Base-by-base conservation (phyloP, 1,139 yeast species). In the Taiozyma sp. region DNA sequence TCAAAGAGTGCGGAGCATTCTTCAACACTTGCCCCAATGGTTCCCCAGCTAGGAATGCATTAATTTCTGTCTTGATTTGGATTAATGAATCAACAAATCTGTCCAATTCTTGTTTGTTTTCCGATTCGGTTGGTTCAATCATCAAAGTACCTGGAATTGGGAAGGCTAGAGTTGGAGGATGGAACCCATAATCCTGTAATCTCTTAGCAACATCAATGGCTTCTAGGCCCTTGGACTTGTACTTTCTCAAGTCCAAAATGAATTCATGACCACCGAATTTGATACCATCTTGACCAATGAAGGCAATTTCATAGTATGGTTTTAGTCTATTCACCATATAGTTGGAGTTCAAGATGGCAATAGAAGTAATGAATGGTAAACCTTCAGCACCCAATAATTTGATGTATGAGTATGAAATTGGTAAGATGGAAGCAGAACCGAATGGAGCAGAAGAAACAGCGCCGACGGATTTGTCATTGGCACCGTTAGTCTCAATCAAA, bases 41-140 rank as follows among this genome's bases (percentile, higher is more conserved):
- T 49, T 81, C 82, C 38, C 90, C 90, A 5, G 74, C 74, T 57
- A 86, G 83, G 52, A 84, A 81, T n/a, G 84, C 88, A 50, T 80
- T 83, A 61, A 93, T 92, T 72, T 93, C 99, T 53, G 72, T 69
- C 65, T 93, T 84, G 56, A 93, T 93, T 10, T 91, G 70, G 57
- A 93, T 83, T 76, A 93, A 79, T 3, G 98, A 83, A 55, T 90
- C 93, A 55, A 91, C 84, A 70, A 93, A 93, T 64, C 97, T 80
- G 70, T 93, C 95, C 60, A 93, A 76, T 73, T 93, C 99, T 51
- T 77, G 87, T 65, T 87, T 73, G 65, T 90, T 84, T 72, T 93
- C 99, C 24, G 95, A 85, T 71, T 93, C 99, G 5, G 99, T 93
- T 53, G 99, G 99, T 72, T 93, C 99, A 59, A 93, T 84, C 99